These are phyloP conservation scores for Boletellus ananiceps DNA, from an alignment of 768 basidiomycete genomes.

Conservation along the genomic window DNA sequence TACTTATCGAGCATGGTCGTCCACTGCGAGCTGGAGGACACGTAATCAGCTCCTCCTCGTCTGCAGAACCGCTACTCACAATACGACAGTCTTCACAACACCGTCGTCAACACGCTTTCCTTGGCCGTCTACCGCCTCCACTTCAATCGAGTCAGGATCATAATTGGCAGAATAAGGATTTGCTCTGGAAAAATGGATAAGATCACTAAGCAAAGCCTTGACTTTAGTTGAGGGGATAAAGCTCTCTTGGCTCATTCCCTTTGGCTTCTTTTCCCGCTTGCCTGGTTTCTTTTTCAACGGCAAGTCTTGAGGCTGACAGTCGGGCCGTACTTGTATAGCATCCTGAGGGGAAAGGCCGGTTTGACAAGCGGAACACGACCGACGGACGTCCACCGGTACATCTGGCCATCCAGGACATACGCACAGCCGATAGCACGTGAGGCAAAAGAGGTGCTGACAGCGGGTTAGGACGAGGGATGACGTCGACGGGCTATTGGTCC, in stretches of 20 bases:
- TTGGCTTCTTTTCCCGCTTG: conserved; percentile 64
- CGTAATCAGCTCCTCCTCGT: conserved; percentile 12
- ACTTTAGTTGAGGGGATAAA: conserved; percentile 86
- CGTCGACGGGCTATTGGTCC: conserved; percentile 64
- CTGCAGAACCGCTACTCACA: conserved; percentile 54
- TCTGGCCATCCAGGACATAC: conserved; percentile 82
- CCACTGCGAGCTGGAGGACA: conserved; percentile 75
- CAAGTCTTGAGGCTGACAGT: conserved; percentile 39
- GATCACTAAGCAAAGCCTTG: conserved; percentile 73
- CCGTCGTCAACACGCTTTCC: conserved; percentile 70
- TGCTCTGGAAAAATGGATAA: conserved; percentile 71
- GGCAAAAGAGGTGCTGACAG: conserved; percentile 93
- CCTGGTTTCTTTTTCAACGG: conserved; percentile 55
- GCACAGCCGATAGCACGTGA: conserved; percentile 76
- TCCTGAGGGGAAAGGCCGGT: conserved; percentile 62
- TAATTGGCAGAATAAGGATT: conserved; percentile 90
- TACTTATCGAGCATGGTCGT: conserved; percentile 91
- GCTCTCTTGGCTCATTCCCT: conserved; percentile 48
- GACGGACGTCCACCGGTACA: conserved; percentile 48
- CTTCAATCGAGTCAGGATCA: conserved; percentile 65
- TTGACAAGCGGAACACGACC: conserved; percentile 77
- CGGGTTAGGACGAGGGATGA: conserved; percentile 75
- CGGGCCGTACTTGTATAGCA: conserved; percentile 76
- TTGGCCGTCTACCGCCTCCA: conserved; percentile 72
- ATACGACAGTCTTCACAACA: conserved; percentile 87